These are phyloP conservation scores for Lentinula raphanica DNA, from an alignment of 768 basidiomycete genomes.

Conservation along the genomic window DNA sequence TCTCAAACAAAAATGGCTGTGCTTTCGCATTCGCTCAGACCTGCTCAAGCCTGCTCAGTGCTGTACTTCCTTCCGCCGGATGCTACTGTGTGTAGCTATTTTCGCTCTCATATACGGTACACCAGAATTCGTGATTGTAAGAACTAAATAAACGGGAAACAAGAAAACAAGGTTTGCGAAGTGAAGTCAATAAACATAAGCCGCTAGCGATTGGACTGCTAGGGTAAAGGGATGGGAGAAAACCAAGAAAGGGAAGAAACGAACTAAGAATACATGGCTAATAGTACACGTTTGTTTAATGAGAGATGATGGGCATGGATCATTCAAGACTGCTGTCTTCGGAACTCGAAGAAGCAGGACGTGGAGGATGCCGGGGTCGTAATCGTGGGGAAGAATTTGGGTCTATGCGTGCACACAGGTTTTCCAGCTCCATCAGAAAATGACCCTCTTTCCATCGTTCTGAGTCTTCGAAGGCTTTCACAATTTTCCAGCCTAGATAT, in stretches of 20 bases:
- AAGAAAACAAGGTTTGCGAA: neutral
- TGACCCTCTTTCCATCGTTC: conserved; percentile 63
- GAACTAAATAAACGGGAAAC: neutral
- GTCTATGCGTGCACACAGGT: conserved; percentile 23
- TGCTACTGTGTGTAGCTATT: neutral
- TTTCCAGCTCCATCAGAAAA: conserved; percentile 54
- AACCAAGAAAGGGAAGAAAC: neutral
- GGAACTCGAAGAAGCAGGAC: conserved; percentile 7
- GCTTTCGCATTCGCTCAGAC: too few species aligned
- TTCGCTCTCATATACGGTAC: too few species aligned
- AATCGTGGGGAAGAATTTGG: neutral
- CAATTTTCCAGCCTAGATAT: conserved; percentile 62
- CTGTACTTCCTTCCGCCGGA: too few species aligned
- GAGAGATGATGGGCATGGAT: neutral
- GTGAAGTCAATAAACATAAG: conserved; percentile 3
- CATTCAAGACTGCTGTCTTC: conserved; percentile 13
- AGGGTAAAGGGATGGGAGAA: neutral
- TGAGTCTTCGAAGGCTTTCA: conserved; percentile 47
- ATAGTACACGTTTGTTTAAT: neutral
- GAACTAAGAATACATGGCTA: neutral
- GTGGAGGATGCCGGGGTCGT: neutral
- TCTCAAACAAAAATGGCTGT: too few species aligned
- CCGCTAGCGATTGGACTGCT: neutral
- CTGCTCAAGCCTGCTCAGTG: too few species aligned
- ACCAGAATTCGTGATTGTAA: neutral